Conservation (phyloP, 108 stramenopile genomes). For the Skeletonema marinoi region DNA sequence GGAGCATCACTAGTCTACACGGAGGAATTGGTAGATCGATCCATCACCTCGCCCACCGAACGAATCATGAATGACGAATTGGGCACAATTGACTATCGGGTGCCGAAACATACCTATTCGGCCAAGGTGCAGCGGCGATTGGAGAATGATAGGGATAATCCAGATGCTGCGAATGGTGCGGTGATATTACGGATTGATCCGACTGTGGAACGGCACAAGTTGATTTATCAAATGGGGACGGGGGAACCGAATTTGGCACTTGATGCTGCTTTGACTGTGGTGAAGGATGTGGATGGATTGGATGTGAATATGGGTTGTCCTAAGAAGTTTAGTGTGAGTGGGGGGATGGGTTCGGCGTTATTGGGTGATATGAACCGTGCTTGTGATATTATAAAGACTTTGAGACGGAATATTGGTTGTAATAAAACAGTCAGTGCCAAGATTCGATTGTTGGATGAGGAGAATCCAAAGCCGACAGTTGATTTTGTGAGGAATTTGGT, state of each 20-base stretch:
- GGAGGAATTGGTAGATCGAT: conserved; percentile 95
- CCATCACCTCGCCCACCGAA: conserved; percentile 57
- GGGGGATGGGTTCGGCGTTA: conserved; percentile 95
- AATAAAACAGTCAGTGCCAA: conserved; percentile 89
- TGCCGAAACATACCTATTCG: conserved; percentile 51
- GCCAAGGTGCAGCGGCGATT: conserved; percentile 59
- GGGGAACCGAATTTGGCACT: conserved; percentile 84
- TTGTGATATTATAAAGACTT: conserved; percentile 64
- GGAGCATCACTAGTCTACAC: conserved; percentile 92
- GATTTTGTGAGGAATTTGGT: conserved; percentile 81
- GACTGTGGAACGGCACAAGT: conserved; percentile 61
- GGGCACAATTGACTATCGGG: conserved; percentile 89
- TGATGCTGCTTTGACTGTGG: conserved; percentile 76
- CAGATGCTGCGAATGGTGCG: conserved; percentile 32
- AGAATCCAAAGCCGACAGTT: conserved; percentile 62
- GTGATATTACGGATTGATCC: conserved; percentile 79
- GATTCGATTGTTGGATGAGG: conserved; percentile 85
- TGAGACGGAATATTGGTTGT: conserved; percentile 37
- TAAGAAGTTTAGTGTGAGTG: conserved; percentile 90
- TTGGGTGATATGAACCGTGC: conserved; percentile 77
- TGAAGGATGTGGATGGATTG: conserved; percentile 85
- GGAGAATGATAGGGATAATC: conserved; percentile 45
- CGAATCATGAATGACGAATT: conserved; percentile 67
- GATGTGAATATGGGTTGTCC: conserved; percentile 99
- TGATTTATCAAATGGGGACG: conserved; percentile 95